Evolutionary conservation across 2,329 filamentous ascomycete species (phyloP).

Genomic region (Aspergillus thermomutatus): DNA sequence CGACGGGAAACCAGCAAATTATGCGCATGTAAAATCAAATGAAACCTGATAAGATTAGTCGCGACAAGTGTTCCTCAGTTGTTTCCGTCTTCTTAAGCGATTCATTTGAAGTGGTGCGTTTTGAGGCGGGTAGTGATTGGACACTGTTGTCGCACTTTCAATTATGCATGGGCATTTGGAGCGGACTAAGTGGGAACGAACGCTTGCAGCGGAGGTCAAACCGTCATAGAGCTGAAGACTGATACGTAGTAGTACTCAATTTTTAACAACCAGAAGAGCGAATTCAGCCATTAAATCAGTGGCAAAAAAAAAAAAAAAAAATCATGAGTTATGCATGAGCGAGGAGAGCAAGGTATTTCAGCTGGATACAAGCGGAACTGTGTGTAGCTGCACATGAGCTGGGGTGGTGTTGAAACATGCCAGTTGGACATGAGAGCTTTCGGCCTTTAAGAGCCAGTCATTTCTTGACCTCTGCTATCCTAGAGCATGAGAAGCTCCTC

Average conservation of each 20-base stretch:
- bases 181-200: background rate
- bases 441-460: background rate
- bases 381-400: constrained; percentile 15
- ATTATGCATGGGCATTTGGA: constrained; percentile 3
- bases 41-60: background rate
- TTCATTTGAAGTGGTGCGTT: constrained; percentile 7
- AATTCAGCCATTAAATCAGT: background rate
- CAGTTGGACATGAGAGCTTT: background rate
- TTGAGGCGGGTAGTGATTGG: constrained; percentile 21
- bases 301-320: background rate
- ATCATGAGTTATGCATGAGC: background rate
- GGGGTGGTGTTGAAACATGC: constrained; percentile 13
- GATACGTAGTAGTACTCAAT: background rate
- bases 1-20: background rate
- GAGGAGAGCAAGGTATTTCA: background rate
- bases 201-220: background rate
- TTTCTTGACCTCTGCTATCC: background rate
- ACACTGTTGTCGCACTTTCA: constrained; percentile 9
- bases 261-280: background rate
- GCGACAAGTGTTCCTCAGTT: background rate
- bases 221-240: background rate
- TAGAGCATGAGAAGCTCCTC: background rate
- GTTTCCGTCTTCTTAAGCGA: background rate
- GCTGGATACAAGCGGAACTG: background rate
- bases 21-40: background rate